Percentiles rank a stretch among this genome's conserved stretches.
Evolutionary conservation across 352 stramenopile species (phyloP).

Genomic region (Phytophthora ohioensis): DNA sequence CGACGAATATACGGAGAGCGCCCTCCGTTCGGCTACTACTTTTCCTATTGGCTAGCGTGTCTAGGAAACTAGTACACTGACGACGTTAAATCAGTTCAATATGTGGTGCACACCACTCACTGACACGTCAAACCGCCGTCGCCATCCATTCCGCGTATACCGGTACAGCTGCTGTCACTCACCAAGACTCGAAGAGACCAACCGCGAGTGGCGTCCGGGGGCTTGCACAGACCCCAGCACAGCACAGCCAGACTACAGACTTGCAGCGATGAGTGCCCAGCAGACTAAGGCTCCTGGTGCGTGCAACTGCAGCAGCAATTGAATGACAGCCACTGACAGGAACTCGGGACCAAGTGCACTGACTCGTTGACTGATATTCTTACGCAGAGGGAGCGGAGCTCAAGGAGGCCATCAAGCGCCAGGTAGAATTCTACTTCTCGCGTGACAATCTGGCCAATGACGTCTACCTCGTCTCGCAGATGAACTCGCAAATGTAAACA

Average conservation of each 20-base stretch:
- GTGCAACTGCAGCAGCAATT: slow-evolving; percentile 8
- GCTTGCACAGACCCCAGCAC: slow-evolving; percentile 10
- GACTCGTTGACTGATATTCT: slow-evolving; percentile 13
- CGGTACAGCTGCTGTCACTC: slow-evolving; percentile 32
- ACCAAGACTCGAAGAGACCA: slow-evolving; percentile 34
- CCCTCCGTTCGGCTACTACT: too few relatives aligned
- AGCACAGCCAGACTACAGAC: slow-evolving; percentile 14
- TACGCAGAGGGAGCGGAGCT: slow-evolving; percentile 67
- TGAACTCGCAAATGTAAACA: slow-evolving; percentile 90
- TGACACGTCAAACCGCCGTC: slow-evolving; percentile 38
- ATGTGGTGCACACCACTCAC: slow-evolving; percentile 12
- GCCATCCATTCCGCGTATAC: slow-evolving; percentile 44
- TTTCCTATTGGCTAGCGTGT: too few relatives aligned
- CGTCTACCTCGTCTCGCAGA: slow-evolving; percentile 89
- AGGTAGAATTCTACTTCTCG: slow-evolving; percentile 95
- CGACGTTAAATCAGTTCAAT: too few relatives aligned
- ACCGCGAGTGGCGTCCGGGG: slow-evolving; percentile 18
- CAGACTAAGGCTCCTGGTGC: slow-evolving; percentile 34
- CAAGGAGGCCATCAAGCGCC: slow-evolving; percentile 82
- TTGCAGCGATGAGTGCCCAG: slow-evolving; percentile 36
- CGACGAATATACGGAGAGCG: too few relatives aligned
- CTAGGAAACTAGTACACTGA: too few relatives aligned
- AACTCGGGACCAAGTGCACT: background rate
- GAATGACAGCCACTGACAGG: too few relatives aligned
- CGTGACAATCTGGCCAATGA: slow-evolving; percentile 88